Conservation (phyloP, 495 filamentous ascomycete genomes). For the Xylaria flabelliformis region DNA sequence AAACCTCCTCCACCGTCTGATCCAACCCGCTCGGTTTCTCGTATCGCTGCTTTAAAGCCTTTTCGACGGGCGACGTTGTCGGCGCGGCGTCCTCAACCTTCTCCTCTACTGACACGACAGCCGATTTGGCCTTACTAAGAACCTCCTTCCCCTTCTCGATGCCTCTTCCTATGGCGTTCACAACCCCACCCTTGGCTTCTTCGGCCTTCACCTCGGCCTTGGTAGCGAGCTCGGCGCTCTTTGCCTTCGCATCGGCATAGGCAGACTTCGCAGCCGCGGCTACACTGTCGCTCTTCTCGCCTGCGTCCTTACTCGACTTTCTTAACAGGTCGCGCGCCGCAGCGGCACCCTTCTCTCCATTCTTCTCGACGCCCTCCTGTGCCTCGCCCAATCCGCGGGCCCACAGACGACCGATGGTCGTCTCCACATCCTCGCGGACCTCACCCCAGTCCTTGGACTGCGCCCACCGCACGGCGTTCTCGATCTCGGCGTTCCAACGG, state of each 20-base stretch:
- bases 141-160: constrained; percentile 44
- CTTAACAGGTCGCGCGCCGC: constrained; percentile 32
- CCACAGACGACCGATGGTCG: constrained; percentile 42
- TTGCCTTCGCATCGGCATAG: constrained; percentile 42
- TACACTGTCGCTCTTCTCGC: constrained; percentile 30
- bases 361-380: constrained; percentile 28
- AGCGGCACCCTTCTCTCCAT: constrained; percentile 21
- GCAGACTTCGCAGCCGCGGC: constrained; percentile 41
- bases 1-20: constrained; percentile 50
- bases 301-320: constrained; percentile 37
- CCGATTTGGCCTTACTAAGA: constrained; percentile 39
- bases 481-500: constrained; percentile 79
- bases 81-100: constrained; percentile 34
- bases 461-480: constrained; percentile 69
- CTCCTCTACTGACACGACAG: constrained; percentile 34
- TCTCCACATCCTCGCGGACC: constrained; percentile 62
- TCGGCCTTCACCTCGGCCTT: constrained; percentile 30
- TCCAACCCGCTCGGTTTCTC: constrained; percentile 38
- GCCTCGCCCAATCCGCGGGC: constrained; percentile 33
- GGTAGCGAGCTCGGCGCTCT: constrained; percentile 24
- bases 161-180: constrained; percentile 40
- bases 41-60: constrained; percentile 55
- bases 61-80: constrained; percentile 50
- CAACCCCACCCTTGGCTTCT: constrained; percentile 39
- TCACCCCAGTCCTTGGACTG: constrained; percentile 69